Evolutionary conservation across 352 stramenopile genomes (phyloP), one percentile per base, ranked within the genome.

Genomic region (Peronospora farinosa): DNA sequence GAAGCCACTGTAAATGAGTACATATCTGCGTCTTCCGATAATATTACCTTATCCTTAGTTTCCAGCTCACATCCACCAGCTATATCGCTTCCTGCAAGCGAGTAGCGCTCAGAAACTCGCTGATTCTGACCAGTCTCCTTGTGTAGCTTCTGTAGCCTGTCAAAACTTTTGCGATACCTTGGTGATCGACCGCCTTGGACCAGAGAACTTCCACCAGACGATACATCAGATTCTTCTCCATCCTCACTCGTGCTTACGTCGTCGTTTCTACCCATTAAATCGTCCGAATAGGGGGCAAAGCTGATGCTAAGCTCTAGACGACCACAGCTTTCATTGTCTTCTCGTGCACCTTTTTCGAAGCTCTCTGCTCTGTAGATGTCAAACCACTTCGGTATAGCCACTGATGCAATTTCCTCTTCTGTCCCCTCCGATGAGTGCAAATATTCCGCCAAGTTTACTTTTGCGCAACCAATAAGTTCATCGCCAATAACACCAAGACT

Each of bases 1-100:
- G 80, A 88, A 38, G 78, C 78, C 31, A 92, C 78, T 0, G 68
- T 83, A 57, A 92, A 92, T 13, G 77, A 78, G 74, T 92, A 84
- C 81, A 92, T 92, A 40, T 87, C 76, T 30, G 84, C 54, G 7
- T 63, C 55, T 4, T 68, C 60, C 9, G 42, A 21, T 12, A 48
- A 53, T 3, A 16, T 44, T 37, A 27, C 51, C 13, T 47, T 57
- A 19, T 59, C 56, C 40, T 56, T 15, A 30, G 35, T 43, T 10
- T 67, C 55, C 12, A 69, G 37, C 15, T 66, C 56, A 47, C 54
- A 58, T 19, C 46, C 45, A 40, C 47, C 36, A 30, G 30, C 17
- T 27, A 33, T 15, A 11, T 65, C 55, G 40, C 30, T 59, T 23
- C 28, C 54, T 23, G 51, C 51, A 28, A 60, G 60, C 0, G 63